Evolutionary conservation across 2,329 filamentous ascomycete species (phyloP), one percentile per base, ranked within the genome.

Genomic region (Clarireedia sp.): DNA sequence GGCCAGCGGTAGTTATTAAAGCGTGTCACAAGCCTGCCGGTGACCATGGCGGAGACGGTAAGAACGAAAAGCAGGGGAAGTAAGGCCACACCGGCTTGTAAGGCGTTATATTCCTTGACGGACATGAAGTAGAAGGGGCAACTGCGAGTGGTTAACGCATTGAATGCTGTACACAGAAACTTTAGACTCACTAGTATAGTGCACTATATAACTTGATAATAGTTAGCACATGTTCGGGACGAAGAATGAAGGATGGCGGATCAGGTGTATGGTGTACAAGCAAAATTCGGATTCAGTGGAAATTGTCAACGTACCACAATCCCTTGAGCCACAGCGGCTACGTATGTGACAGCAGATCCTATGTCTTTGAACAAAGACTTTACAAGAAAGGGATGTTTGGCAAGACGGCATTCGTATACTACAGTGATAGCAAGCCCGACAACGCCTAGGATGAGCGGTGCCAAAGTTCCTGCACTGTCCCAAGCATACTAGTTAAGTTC

Each of bases 1-100:
- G 58, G 52, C n/a, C 44, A 56, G 33, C 80, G 75, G 67, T 86
- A 87, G 48, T 69, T 70, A 6, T 81, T 81, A 1, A 76, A 4
- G 3, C 41, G 41, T 3, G 41, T 44, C 5, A 44, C 10, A 69
- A 54, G 8, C 48, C 48, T 6, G 37, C 10, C 40, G 17, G 63
- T 67, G 23, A 67, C 61, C 16, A 51, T 80, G 24, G 74, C 71
- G 5, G 76, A 75, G 33, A 83, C 79, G 2, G 77, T 57, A 50
- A 79, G 63, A n/a, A 81, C 82, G 2, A 78, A 75, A 0, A 78
- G 65, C 46, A 83, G 59, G 72, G 5, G 79, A 77, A 26, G 79
- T 52, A 2, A 58, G 82, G 0, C 81, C 81, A 84, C 71, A 12
- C 78, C 79, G 41, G 41, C 16, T 52, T 23, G 56, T 5, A 40